Conservation (phyloP, 495 filamentous ascomycete species). For the Xylaria nigripes region DNA sequence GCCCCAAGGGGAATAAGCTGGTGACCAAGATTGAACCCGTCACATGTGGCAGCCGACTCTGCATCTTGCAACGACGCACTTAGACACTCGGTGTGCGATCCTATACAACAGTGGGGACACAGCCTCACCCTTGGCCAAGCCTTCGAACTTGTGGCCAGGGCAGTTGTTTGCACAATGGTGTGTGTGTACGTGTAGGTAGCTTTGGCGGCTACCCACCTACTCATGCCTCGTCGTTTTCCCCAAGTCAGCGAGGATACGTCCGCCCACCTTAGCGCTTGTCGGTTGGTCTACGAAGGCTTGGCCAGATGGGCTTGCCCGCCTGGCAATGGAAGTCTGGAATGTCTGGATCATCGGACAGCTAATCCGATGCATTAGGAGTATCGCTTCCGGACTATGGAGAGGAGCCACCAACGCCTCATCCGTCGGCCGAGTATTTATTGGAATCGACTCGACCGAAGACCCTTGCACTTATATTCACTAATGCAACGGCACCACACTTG, state of each 20-base stretch:
- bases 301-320: neutral
- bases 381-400: neutral
- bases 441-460: neutral
- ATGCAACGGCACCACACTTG: neutral
- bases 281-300: neutral
- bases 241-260: neutral
- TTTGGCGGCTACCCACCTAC: neutral
- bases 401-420: neutral
- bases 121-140: neutral
- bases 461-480: neutral
- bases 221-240: neutral
- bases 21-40: neutral
- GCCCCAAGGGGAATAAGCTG: neutral
- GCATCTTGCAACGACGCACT: conserved; percentile 1
- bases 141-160: neutral
- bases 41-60: neutral
- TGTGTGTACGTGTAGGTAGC: neutral
- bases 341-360: neutral
- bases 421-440: neutral
- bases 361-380: neutral
- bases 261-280: conserved; percentile 1
- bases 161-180: neutral
- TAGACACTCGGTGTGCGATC: neutral
- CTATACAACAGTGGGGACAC: neutral
- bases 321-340: neutral